Evolutionary conservation across 306 rosid genomes (phyloP), one percentile per base, ranked within the genome.

Genomic region (Castanea mollissima): DNA sequence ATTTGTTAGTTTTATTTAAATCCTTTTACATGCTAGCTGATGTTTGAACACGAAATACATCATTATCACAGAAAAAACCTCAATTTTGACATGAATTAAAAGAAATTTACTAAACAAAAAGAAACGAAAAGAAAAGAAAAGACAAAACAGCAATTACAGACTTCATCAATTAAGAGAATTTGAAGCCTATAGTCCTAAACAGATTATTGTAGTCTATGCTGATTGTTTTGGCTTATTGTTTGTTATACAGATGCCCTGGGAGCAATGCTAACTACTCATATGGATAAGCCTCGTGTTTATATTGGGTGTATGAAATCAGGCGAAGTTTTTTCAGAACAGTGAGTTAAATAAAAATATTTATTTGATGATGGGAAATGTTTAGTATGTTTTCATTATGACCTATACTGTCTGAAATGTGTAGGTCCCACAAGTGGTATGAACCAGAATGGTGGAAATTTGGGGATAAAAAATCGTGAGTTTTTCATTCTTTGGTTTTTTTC

Each of bases 371-470:
- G 76, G 5, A 23, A 25, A 75, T 59, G 32, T 78, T 78, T 78
- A 55, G n/a, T 29, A 55, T 32, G 59, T 46, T 70, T 71, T n/a
- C 55, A 57, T 32, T 1, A 68, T 68, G 63, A 63, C 72, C 62
- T 59, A 60, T 79, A 23, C 79, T 81, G 52, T 64, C 74, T 77
- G 71, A 75, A 82, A 74, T 77, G 57, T 83, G 68, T 79, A 91
- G 97, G 93, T 85, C 84, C 12, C 79, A 85, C 71, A 82, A 84
- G 80, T 89, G 93, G 97, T 71, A 88, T 54, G 93, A 89, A 76
- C 93, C 93, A 76, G 93, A 91, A 54, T 91, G 91, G 97, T 89
- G 93, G 93, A 88, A 89, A 88, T 91, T 91, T 73, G 97, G 97
- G 2, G 88, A 86, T 49, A 81, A 81, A 71, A 89, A 85, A 80